A percentile compares a stretch with the other conserved stretches of the same genome.
Conservation (phyloP, 2,329 filamentous ascomycete genomes). For the Septoria petroselini region DNA sequence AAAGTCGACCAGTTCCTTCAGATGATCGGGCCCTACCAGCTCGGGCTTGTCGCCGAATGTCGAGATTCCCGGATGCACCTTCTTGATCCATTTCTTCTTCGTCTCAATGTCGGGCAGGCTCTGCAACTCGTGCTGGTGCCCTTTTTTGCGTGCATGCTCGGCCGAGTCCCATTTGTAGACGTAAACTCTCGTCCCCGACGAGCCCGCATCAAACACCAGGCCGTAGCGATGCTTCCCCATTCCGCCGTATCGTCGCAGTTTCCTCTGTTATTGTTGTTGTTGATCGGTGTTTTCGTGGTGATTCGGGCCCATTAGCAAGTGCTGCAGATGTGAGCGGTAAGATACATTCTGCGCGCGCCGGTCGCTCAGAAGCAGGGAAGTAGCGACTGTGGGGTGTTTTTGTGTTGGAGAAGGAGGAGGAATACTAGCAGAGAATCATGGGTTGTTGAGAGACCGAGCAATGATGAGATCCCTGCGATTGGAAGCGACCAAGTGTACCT, state of each 20-base stretch:
- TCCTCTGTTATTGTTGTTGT: conserved; percentile 1
- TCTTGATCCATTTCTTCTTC: conserved; percentile 84
- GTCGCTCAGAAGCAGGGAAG: conserved; percentile 1
- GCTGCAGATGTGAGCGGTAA: background rate
- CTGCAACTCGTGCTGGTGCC: conserved; percentile 58
- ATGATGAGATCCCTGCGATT: background rate
- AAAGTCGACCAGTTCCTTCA: conserved; percentile 75
- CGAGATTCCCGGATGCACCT: conserved; percentile 88
- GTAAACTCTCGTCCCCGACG: conserved; percentile 91
- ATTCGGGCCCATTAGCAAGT: background rate
- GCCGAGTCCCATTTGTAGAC: conserved; percentile 91
- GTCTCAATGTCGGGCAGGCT: conserved; percentile 77
- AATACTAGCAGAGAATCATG: too few species aligned
- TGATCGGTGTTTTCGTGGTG: background rate
- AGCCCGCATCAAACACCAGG: conserved; percentile 94
- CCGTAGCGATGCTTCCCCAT: conserved; percentile 61
- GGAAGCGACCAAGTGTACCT: background rate
- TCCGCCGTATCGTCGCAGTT: background rate
- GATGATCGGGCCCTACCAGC: conserved; percentile 75
- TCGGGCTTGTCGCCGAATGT: conserved; percentile 77
- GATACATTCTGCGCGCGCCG: conserved; percentile 11
- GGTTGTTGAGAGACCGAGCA: background rate
- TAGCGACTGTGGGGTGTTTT: conserved; percentile 4
- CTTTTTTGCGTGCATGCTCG: conserved; percentile 61
- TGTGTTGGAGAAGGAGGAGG: background rate